Conservation (phyloP, 148 eudicot species). For the Chenopodium quinoa region DNA sequence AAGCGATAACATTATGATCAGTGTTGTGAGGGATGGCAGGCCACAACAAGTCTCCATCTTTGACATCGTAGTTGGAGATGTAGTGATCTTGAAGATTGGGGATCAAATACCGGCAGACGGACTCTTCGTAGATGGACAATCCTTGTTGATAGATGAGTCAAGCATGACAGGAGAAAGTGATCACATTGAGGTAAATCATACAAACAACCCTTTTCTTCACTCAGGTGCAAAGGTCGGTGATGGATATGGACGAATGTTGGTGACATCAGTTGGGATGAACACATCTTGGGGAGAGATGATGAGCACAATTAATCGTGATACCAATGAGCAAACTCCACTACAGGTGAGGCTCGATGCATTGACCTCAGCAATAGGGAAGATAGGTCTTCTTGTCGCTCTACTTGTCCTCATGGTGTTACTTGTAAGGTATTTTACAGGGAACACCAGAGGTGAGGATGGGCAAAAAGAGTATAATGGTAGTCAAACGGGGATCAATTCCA, state of each 20-base stretch:
- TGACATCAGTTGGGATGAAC: constrained; percentile 72
- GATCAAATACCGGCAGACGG: constrained; percentile 89
- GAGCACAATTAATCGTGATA: constrained; percentile 66
- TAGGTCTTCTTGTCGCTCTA: constrained; percentile 66
- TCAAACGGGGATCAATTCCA: constrained; percentile 33
- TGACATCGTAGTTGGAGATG: constrained; percentile 72
- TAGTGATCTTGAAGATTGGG: constrained; percentile 57
- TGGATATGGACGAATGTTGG: constrained; percentile 69
- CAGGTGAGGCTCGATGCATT: constrained; percentile 67
- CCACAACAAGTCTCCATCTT: constrained; percentile 70
- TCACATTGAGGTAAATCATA: constrained; percentile 50
- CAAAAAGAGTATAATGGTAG: constrained; percentile 37
- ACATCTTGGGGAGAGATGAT: constrained; percentile 87
- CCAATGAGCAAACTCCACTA: constrained; percentile 62
- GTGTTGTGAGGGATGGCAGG: constrained; percentile 53
- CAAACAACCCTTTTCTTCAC: constrained; percentile 56
- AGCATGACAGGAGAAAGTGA: constrained; percentile 96
- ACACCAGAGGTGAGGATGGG: constrained; percentile 47
- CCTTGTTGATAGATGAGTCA: constrained; percentile 68
- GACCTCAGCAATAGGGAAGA: constrained; percentile 74
- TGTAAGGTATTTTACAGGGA: constrained; percentile 78
- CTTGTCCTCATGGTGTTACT: constrained; percentile 67
- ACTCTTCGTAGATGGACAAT: constrained; percentile 58
- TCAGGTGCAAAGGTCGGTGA: constrained; percentile 86
- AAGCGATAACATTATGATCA: constrained; percentile 60